Percentiles rank a stretch among this genome's conserved stretches.
phyloP scores from a whole-genome alignment of 805 yeast species.

The Candida manassasensis region DNA sequence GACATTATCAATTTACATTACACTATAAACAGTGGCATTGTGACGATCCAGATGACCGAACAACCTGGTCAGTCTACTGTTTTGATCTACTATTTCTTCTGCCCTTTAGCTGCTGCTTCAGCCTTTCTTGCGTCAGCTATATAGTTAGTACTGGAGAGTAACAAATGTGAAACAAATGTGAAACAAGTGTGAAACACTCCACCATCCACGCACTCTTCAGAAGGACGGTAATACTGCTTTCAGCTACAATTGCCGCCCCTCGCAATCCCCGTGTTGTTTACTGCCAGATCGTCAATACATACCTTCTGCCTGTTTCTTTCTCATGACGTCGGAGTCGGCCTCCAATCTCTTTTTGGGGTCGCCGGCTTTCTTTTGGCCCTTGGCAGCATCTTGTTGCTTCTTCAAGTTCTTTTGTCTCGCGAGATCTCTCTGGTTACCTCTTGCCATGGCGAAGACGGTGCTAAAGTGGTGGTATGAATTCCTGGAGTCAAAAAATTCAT shows the following conservation, averaged over 20 bases:
- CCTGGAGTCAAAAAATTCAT: too few relatives aligned
- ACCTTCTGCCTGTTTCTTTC: conserved; percentile 84
- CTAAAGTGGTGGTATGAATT: too few relatives aligned
- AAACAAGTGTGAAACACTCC: too few relatives aligned
- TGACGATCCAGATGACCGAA: too few relatives aligned
- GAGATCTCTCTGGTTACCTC: conserved; percentile 95
- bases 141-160: conserved; percentile 11
- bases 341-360: conserved; percentile 86
- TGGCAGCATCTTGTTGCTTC: conserved; percentile 63
- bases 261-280: too few relatives aligned
- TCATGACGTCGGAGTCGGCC: conserved; percentile 82
- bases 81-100: conserved; percentile 8
- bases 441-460: conserved; percentile 52
- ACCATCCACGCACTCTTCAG: too few relatives aligned
- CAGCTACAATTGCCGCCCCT: too few relatives aligned
- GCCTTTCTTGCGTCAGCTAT: conserved; percentile 49
- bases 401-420: conserved; percentile 86
- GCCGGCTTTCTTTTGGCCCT: conserved; percentile 61
- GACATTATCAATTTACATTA: too few relatives aligned
- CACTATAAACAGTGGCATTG: too few relatives aligned
- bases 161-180: not conserved
- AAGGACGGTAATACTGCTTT: too few relatives aligned
- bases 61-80: too few relatives aligned
- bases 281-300: conserved; percentile 37
- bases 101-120: conserved; percentile 20